Evolutionary conservation across 1,284 basidiomycete genomes (phyloP), one percentile per base, ranked within the genome.

Genomic region (Cutaneotrichosporon spelunceum): DNA sequence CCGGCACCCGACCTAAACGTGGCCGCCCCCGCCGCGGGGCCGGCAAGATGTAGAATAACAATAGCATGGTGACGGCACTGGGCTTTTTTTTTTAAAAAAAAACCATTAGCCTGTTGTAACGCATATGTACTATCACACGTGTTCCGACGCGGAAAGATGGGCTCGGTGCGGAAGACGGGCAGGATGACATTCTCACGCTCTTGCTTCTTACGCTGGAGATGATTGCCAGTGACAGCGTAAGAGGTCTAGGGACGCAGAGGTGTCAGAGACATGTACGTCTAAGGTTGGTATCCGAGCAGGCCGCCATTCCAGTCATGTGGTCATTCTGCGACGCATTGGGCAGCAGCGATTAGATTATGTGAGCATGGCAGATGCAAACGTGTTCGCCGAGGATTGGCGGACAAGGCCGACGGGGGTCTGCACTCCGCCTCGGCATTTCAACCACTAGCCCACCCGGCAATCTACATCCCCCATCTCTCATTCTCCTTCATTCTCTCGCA

Each of bases 31-130:
- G 50, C 26, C 50, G 56, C 11, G 14, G 56, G 7, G 27, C 26
- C 10, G 53, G 53, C 52, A 62, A 62, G 61, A 62, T 62, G 61
- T 62, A 62, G 39, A 42, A 27, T 29, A 30, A 19, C 16, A 42
- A 19, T 42, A 42, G 39, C 39, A 42, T 42, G 39, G 39, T 19
- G 19, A 42, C 39, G 19, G n/a, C 39, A 42, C 39, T n/a, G 39
- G 39, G n/a, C 39, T 19, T 26, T 11, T 13, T 50, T n/a, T n/a
- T n/a, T n/a, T n/a, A n/a, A n/a, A n/a, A n/a, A n/a, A n/a, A n/a
- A n/a, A n/a, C n/a, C 48, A 29, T 30, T 29, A 27, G 48, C 48
- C 24, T 50, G 48, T 50, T 50, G 48, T 50, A 50, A 27, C 19
- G 27, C 26, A 50, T 42, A 42, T 42, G 39, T 42, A 42, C 39